Evolutionary conservation across 108 stramenopile genomes (phyloP), one percentile per base, ranked within the genome.

Genomic region (Skeletonema tropicum): DNA sequence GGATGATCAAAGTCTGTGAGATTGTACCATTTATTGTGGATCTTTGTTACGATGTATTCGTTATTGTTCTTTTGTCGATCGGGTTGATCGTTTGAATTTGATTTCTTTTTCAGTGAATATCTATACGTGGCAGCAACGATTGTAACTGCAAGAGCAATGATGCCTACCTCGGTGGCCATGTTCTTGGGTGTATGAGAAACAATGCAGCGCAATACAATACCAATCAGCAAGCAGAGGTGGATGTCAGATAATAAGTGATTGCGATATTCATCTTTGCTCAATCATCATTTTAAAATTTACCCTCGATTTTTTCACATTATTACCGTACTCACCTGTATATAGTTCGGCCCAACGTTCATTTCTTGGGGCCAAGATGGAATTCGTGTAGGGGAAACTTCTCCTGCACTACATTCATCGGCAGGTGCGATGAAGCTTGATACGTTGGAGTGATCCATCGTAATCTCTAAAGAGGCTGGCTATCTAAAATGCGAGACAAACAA

Each of bases 1-100:
- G 86, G 86, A 58, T 87, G 86, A 21, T 84, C 79, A 65, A 84
- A 87, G 10, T 39, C 45, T 9, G 86, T 70, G 12, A 87, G 72
- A 70, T 87, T 80, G 57, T 87, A 84, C 86, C 86, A 87, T 23
- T 64, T 68, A 6, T 65, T 65, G 31, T 84, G 79, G 17, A 87
- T 87, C 45, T 58, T 62, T 7, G 83, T 84, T 35, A 73, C 23
- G 32, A 81, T 68, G 19, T 68, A 73, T 49, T 80, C 13, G 1
- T 59, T 61, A 1, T 61, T 55, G 52, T 66, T 45, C 77, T 5
- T 39, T 39, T 39, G 38, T 39, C 12, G 11, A 39, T 10, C 10
- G 10, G 38, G 23, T 25, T 55, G 42, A 4, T 3, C 5, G 15
- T 15, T 45, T 45, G 14, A n/a, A n/a, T n/a, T 45, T 3, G 42